Evolutionary conservation across 306 rosid genomes (phyloP).

Genomic region (Lupinus albus): DNA sequence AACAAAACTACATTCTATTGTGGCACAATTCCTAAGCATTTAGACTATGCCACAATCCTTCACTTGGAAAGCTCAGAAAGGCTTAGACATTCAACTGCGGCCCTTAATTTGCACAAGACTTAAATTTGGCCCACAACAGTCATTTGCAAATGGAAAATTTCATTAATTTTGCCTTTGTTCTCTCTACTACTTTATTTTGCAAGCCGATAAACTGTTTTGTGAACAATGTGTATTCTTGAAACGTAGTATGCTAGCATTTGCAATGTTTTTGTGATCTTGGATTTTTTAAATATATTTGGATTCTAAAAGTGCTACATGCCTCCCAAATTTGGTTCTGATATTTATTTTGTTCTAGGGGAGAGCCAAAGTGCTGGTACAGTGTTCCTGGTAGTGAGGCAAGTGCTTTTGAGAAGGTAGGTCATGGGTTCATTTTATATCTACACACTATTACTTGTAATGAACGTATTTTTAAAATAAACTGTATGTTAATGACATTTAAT

Average conservation of each 20-base stretch:
- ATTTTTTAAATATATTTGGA: slow-evolving; percentile 13
- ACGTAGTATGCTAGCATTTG: slow-evolving; percentile 20
- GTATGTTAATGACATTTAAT: slow-evolving; percentile 13
- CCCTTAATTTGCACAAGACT: slow-evolving; percentile 20
- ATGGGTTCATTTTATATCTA: slow-evolving; percentile 25
- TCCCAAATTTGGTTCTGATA: slow-evolving; percentile 36
- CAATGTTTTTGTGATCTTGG: slow-evolving; percentile 5
- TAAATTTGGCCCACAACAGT: slow-evolving; percentile 23
- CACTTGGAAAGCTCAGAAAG: neutral
- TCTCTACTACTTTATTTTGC: slow-evolving; percentile 1
- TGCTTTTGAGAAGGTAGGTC: slow-evolving; percentile 86
- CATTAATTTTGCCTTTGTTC: slow-evolving; percentile 12
- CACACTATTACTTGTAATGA: neutral
- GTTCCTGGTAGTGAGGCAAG: slow-evolving; percentile 87
- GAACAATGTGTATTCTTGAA: neutral
- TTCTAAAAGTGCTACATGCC: slow-evolving; percentile 30
- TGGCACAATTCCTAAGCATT: neutral
- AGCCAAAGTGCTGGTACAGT: slow-evolving; percentile 99
- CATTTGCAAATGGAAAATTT: slow-evolving; percentile 9
- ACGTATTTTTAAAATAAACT: neutral
- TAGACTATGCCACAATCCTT: neutral
- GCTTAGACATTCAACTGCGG: neutral
- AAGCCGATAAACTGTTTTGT: no score
- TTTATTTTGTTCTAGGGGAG: slow-evolving; percentile 77
- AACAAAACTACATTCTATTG: slow-evolving; percentile 6